Conservation (phyloP, 225 moss, liverwort and hornwort genomes). For the Lunularia cruciata region DNA sequence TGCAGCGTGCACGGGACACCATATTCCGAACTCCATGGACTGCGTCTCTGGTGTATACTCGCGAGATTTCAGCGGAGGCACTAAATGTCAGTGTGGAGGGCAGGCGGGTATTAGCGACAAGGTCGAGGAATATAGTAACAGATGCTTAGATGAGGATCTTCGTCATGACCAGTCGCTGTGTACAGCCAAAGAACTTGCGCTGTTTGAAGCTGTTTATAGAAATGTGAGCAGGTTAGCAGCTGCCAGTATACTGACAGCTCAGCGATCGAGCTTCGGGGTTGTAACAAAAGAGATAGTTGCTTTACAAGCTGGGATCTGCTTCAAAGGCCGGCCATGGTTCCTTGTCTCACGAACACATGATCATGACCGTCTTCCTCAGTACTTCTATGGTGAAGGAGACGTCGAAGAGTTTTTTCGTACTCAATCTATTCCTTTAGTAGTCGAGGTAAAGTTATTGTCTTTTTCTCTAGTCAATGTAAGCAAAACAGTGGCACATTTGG, state of each 20-base stretch:
- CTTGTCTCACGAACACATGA: slow-evolving; percentile 37
- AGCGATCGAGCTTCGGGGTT: slow-evolving; percentile 30
- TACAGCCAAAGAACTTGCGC: slow-evolving; percentile 21
- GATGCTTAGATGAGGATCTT: no score
- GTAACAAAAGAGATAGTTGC: slow-evolving; percentile 31
- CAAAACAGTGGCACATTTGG: no score
- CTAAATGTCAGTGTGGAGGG: no score
- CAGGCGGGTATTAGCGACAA: no score
- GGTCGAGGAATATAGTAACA: no score
- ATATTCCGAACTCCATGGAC: no score
- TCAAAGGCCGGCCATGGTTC: slow-evolving; percentile 32
- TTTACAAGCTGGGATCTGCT: slow-evolving; percentile 31
- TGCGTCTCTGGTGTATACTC: no score
- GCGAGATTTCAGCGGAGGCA: no score
- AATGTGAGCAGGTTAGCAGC: slow-evolving; percentile 35
- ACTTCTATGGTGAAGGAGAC: slow-evolving; percentile 29
- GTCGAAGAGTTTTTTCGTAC: slow-evolving; percentile 37
- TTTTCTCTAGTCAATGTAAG: no score
- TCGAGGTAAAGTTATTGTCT: slow-evolving; percentile 28
- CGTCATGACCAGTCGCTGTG: slow-evolving; percentile 15
- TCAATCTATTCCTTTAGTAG: slow-evolving; percentile 25
- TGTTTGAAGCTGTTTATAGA: slow-evolving; percentile 30
- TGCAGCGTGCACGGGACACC: no score
- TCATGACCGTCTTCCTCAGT: slow-evolving; percentile 28
- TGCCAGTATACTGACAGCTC: slow-evolving; percentile 30